Base-by-base conservation (phyloP, 208 protist species). In the Zelonia costaricensis region DNA sequence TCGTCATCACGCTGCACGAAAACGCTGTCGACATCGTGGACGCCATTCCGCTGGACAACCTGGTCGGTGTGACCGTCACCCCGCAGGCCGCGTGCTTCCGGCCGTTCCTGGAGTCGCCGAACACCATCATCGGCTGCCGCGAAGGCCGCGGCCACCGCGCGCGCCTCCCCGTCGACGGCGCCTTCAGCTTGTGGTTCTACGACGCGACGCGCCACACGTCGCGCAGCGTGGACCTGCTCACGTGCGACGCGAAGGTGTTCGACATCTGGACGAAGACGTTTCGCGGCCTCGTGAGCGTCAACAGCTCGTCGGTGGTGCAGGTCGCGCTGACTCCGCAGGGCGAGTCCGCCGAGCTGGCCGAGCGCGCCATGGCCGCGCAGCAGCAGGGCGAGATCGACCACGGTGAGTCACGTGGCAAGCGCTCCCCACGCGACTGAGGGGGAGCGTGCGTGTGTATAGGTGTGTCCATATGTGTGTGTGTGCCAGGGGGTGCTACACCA, bases 261-360 rank as follows among this genome's bases (percentile, higher is more conserved):
- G 80, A 86, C 39, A 70, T 92, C 4, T 94, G 88, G 88, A 87
- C 78, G 28, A 85, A 76, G 55, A 74, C 83, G 5, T 87, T 90
- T 43, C 72, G 75, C 5, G 88, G 88, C 1, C 39, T 94, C 2
- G 65, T 92, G 33, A 89, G 78, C 55, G 88, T 94, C 44, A 94
- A 94, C 74, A 91, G 82, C 67, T 81, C 77, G 31, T 84, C 82
- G 9, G 57, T 90, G 39, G 84, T 90, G 45, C 82, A 88, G 57
- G 71, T 77, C 23, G 73, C 78, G 10, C 70, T 92, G 44, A 82
- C 51, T 12, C 46, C 56, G 53, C 40, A 53, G 13, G 49, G 38
- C 22, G 52, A 66, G 39, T 64, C 61, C 10, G 53, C 23, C 4
- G 69, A 61, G 57, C 18, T 84, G 36, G 52, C 62, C 9, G 61